Percentiles rank a stretch among this genome's conserved stretches.
phyloP scores from a whole-genome alignment of 208 protist species.

The Naegleria lovaniensis region DNA sequence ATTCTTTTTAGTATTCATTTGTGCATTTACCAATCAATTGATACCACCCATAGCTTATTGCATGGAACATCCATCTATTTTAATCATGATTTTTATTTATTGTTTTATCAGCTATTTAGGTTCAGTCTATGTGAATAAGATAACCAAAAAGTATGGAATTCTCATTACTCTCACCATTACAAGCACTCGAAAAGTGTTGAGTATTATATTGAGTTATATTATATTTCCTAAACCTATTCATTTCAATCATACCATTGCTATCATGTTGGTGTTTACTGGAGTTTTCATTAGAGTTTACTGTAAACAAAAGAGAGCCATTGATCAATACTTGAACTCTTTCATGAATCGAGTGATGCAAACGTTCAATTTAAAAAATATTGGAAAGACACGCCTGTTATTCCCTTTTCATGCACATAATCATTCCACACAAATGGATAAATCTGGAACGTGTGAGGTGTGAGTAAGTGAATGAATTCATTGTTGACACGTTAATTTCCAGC shows the following conservation, averaged over 20 bases:
- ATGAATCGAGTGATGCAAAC: no score
- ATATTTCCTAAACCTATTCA: constrained; percentile 29
- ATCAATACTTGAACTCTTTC: not conserved
- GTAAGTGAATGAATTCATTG: no score
- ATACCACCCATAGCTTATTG: not conserved
- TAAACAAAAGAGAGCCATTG: not conserved
- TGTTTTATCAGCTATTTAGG: constrained; percentile 1
- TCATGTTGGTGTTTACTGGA: constrained; percentile 17
- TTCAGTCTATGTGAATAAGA: not conserved
- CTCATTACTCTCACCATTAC: not conserved
- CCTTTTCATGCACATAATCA: no score
- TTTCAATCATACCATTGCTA: not conserved
- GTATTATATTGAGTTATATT: constrained; percentile 3
- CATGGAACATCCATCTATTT: not conserved
- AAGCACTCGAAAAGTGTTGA: constrained; percentile 10
- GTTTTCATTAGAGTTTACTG: constrained; percentile 22
- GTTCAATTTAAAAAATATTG: no score
- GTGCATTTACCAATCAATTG: not conserved
- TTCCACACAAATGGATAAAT: no score
- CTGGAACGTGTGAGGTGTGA: no score
- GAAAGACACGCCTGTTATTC: no score
- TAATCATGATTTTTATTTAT: not conserved
- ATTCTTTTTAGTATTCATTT: not conserved
- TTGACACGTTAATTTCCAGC: no score
- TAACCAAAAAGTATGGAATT: constrained; percentile 25